phyloP scores from a whole-genome alignment of 2,329 filamentous ascomycete genomes.

The Ceratocystis huliohia region DNA sequence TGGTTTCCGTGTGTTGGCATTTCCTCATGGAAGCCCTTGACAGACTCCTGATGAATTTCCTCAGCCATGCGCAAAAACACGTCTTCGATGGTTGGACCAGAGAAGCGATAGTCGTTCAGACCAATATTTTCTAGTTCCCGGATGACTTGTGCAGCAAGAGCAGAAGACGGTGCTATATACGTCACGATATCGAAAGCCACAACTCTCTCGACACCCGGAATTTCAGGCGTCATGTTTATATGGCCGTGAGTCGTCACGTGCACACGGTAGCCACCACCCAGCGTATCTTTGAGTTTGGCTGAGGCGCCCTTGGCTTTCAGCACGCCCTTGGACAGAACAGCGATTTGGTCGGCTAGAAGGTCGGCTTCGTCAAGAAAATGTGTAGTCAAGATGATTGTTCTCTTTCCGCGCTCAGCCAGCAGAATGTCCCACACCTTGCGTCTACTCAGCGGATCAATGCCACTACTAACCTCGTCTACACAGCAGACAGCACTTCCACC shows the following conservation, averaged over 20 bases:
- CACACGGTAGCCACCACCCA: constrained; percentile 76
- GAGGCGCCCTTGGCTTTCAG: constrained; percentile 74
- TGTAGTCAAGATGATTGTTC: constrained; percentile 79
- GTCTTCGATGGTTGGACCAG: constrained; percentile 82
- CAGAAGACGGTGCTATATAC: constrained; percentile 58
- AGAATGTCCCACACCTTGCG: constrained; percentile 92
- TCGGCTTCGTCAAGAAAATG: constrained; percentile 93
- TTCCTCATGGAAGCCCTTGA: constrained; percentile 29
- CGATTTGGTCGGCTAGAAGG: constrained; percentile 76
- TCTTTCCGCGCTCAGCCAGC: constrained; percentile 63
- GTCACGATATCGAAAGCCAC: constrained; percentile 57
- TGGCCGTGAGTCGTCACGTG: constrained; percentile 43
- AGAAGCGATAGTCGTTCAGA: constrained; percentile 69
- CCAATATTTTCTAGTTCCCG: constrained; percentile 51
- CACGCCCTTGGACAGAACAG: constrained; percentile 71
- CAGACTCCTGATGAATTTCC: constrained; percentile 43
- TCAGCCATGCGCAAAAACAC: constrained; percentile 80
- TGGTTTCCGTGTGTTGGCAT: constrained; percentile 23
- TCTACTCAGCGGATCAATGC: constrained; percentile 73
- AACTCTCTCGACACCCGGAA: constrained; percentile 46
- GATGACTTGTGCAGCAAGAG: constrained; percentile 59
- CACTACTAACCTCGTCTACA: constrained; percentile 81
- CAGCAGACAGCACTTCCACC: constrained; percentile 80
- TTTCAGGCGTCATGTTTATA: constrained; percentile 30
- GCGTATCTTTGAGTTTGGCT: constrained; percentile 67